phyloP scores from a whole-genome alignment of 2,329 filamentous ascomycete species.

The Aspergillus unguis region DNA sequence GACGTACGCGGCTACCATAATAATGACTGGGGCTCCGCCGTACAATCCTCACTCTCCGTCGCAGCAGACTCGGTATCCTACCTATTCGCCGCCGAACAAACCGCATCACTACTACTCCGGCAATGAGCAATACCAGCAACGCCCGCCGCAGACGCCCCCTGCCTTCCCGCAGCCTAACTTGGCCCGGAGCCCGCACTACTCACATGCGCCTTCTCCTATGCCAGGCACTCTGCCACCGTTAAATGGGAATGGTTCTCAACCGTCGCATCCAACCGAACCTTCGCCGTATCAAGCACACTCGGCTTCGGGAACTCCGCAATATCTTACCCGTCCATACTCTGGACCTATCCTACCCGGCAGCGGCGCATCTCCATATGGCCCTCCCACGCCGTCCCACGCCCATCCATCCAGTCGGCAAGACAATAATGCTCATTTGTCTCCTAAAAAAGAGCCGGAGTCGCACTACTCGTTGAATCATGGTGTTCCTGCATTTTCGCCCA shows the following conservation, averaged over 20 bases:
- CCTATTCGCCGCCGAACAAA: constrained; percentile 44
- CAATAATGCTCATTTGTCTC: constrained; percentile 41
- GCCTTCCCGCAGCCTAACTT: constrained; percentile 36
- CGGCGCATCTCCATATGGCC: constrained; percentile 37
- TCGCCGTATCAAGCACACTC: constrained; percentile 36
- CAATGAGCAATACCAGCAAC: constrained; percentile 43
- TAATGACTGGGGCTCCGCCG: constrained; percentile 45
- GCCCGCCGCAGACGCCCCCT: constrained; percentile 43
- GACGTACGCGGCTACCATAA: constrained; percentile 36
- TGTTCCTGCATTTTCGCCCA: constrained; percentile 29
- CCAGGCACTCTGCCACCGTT: constrained; percentile 39
- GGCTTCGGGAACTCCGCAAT: constrained; percentile 28
- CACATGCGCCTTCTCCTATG: constrained; percentile 41
- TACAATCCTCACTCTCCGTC: constrained; percentile 46
- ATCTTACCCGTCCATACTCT: constrained; percentile 36
- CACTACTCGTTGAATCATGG: constrained; percentile 31
- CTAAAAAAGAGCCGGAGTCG: constrained; percentile 37
- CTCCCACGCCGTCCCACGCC: constrained; percentile 38
- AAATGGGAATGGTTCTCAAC: constrained; percentile 34
- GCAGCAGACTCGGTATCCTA: constrained; percentile 41
- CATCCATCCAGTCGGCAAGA: constrained; percentile 40
- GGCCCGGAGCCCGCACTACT: constrained; percentile 41
- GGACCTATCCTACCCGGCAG: constrained; percentile 35
- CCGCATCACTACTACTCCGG: constrained; percentile 41
- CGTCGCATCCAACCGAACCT: constrained; percentile 30